Percentiles rank a stretch among this genome's conserved stretches.
phyloP scores from a whole-genome alignment of 805 yeast species.

The Yarrowia hollandica region DNA sequence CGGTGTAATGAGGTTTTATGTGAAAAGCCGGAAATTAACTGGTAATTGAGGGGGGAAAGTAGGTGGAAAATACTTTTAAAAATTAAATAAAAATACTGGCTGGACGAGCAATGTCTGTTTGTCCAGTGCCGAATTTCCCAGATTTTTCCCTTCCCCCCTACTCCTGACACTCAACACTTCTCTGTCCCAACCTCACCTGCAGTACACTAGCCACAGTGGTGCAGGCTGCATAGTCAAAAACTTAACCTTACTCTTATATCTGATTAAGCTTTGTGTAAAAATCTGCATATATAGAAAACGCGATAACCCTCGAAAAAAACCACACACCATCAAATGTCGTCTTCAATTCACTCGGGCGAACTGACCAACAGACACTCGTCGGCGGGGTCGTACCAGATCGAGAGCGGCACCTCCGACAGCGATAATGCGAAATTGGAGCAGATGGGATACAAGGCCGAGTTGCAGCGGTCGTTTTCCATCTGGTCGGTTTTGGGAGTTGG shows the following conservation, averaged over 20 bases:
- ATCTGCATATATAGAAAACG: neutral
- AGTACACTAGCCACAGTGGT: neutral
- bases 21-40: no score
- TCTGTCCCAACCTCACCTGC: neutral
- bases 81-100: no score
- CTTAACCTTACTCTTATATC: neutral
- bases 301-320: no score
- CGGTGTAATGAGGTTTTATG: no score
- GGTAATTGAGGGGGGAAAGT: no score
- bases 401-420: neutral
- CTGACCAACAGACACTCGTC: neutral
- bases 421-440: slow-evolving; percentile 24
- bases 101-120: no score
- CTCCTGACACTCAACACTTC: neutral
- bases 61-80: no score
- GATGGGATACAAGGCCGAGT: slow-evolving; percentile 63
- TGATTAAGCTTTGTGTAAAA: neutral
- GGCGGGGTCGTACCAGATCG: neutral
- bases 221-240: no score
- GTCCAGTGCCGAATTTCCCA: no score
- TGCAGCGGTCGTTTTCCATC: slow-evolving; percentile 58
- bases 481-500: slow-evolving; percentile 53
- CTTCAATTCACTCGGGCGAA: neutral
- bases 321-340: neutral
- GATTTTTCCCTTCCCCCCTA: no score